These are phyloP conservation scores for Globisporangium splendens DNA, from an alignment of 352 stramenopile species.

Conservation along the genomic window DNA sequence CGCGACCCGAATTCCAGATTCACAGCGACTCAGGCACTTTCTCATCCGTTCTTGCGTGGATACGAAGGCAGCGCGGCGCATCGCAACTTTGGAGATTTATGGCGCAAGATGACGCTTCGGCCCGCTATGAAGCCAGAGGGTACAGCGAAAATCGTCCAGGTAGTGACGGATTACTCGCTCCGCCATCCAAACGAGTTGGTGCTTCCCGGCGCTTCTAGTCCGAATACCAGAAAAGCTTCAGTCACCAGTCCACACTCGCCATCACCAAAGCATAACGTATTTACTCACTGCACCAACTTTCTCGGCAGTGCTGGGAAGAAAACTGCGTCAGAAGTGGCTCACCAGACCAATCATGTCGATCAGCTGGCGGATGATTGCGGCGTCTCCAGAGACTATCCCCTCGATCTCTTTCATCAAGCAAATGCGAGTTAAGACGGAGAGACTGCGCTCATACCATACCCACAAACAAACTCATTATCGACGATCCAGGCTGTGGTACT, in stretches of 20 bases:
- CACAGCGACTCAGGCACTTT: slow-evolving; percentile 80
- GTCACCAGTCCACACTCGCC: background rate
- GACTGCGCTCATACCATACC: background rate
- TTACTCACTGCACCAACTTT: slow-evolving; percentile 16
- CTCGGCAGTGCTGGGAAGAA: slow-evolving; percentile 7
- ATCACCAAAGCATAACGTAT: slow-evolving; percentile 9
- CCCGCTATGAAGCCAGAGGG: slow-evolving; percentile 11
- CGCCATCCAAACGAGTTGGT: slow-evolving; percentile 13
- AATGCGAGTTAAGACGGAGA: background rate
- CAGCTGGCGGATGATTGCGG: slow-evolving; percentile 15
- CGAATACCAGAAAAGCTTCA: background rate
- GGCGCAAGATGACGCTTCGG: slow-evolving; percentile 34
- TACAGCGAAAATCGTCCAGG: slow-evolving; percentile 6
- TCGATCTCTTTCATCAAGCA: slow-evolving; percentile 13
- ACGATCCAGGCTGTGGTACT: slow-evolving; percentile 50
- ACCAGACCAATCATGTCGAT: background rate
- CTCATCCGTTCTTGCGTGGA: slow-evolving; percentile 83
- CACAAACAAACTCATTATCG: slow-evolving; percentile 2
- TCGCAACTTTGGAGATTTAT: slow-evolving; percentile 29
- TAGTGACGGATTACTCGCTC: slow-evolving; percentile 17
- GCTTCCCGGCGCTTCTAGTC: background rate
- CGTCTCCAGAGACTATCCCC: slow-evolving; percentile 11
- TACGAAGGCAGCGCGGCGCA: slow-evolving; percentile 37
- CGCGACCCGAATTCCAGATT: slow-evolving; percentile 82
- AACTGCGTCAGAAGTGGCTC: no score